Evolutionary conservation across 2,329 filamentous ascomycete species (phyloP), one percentile per base, ranked within the genome.

Genomic region (Colletotrichum sp.): DNA sequence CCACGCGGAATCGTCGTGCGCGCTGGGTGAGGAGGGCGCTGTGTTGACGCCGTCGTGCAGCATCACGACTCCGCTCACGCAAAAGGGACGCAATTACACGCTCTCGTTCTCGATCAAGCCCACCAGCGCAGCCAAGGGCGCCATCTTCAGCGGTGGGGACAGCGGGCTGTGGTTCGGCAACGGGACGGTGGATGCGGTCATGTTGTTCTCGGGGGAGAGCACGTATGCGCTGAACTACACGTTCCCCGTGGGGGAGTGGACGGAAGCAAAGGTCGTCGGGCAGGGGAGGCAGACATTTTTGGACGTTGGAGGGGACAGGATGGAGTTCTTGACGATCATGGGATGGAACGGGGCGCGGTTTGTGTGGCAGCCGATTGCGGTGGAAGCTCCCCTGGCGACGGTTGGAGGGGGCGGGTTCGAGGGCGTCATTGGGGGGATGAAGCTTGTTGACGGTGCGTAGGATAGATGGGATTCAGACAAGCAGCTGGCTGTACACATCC

Each of bases 71-170:
- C 89, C 89, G 0, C 80, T 90, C 89, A 88, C 36, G 65, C 74
- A 76, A 39, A 92, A 92, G 79, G 91, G 91, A 4, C 85, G 89
- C 73, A 85, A 91, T 79, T 92, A 92, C 80, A 90, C 88, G 0
- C 84, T 92, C 2, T 85, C 87, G 0, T 84, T 92, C 16, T 82
- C 84, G 1, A 78, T 89, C 8, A 82, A 78, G 19, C 73, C 76
- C 64, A 77, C 63, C 32, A 72, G 64, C 9, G 49, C 68, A 19
- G 49, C 68, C 34, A 77, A 72, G 25, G 73, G 76, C 16, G 69
- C 76, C 57, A 69, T 76, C 36, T 63, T 76, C 59, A 69, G 69
- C 30, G 76, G 76, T 25, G 73, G 68, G n/a, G 76, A 77, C 65
- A 76, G 76, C 61, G 76, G 73, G 64, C 49, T 77, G 25, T 77